Base-by-base conservation (phyloP, 2,329 filamentous ascomycete species). In the Aphanoascus verrucosus region DNA sequence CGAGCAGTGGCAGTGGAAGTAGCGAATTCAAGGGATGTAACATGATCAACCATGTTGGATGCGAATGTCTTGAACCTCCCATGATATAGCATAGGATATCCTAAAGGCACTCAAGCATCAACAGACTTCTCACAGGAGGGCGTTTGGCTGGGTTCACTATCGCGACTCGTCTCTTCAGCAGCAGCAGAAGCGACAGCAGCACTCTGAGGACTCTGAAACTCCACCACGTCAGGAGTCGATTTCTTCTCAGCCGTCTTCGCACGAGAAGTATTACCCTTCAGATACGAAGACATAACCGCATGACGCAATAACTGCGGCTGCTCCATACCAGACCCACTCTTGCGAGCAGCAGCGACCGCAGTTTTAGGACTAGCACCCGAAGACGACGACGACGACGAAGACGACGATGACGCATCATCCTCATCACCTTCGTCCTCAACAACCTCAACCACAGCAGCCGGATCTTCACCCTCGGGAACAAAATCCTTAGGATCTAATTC, bases 401-500 rank as follows among this genome's bases (percentile, higher is more conserved):
- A 40, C 9, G 23, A n/a, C 11, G 45, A 31, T 31, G 44, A 43
- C 5, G 28, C 15, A 15, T 37, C 17, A 14, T 11, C 15, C 15
- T 37, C 17, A 14, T 11, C 45, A 19, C 50, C 50, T 12, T 56
- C 54, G 20, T 56, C 49, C 3, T 56, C 54, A 14, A n/a, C 14
- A 20, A 47, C 31, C 11, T 46, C 11, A 12, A 56, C 31, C 4
- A 53, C 14, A n/a, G 17, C 20, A 19, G n/a, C 38, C 14, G 41
- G 19, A 34, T 53, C 51, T 57, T 80, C 84, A 3, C 80, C 84
- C 14, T 80, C 75, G 2, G 80, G 76, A 61, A 84, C 87, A 63
- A 81, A 88, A 47, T 87, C 82, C 17, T 79, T 73, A 1, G 79
- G 78, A 52, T 82, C 77, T 62, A 89, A 78, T 63, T 87, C 83